Evolutionary conservation across 257 asterid species (phyloP).

Genomic region (Cordia subcordata): DNA sequence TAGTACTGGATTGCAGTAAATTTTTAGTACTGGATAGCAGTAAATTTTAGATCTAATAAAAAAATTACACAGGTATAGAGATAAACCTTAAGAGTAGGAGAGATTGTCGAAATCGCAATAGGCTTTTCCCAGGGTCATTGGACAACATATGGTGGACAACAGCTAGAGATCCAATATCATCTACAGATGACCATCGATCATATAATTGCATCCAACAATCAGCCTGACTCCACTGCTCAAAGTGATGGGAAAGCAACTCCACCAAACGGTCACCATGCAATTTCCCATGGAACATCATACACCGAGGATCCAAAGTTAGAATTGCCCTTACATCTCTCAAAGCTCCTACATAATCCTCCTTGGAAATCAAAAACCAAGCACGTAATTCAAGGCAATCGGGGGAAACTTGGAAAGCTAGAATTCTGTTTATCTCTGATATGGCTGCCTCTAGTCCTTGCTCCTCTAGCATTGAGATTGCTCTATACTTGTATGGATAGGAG

Average conservation of each 20-base stretch:
- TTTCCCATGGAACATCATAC: constrained; percentile 81
- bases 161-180: constrained; percentile 93
- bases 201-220: constrained; percentile 97
- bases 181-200: constrained; percentile 91
- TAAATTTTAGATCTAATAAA: constrained; percentile 4
- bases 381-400: constrained; percentile 95
- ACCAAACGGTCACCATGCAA: neutral
- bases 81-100: constrained; percentile 46
- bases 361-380: constrained; percentile 80
- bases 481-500: constrained; percentile 73
- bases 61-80: neutral
- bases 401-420: constrained; percentile 74
- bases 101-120: constrained; percentile 78
- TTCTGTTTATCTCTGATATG: constrained; percentile 68
- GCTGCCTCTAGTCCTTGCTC: constrained; percentile 57
- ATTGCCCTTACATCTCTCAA: constrained; percentile 77
- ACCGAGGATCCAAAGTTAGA: constrained; percentile 72
- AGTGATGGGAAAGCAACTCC: constrained; percentile 28
- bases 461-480: constrained; percentile 58
- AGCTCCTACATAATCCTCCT: constrained; percentile 77
- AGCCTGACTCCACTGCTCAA: constrained; percentile 75
- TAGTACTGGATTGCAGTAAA: constrained; percentile 3
- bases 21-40: constrained; percentile 14
- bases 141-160: constrained; percentile 93
- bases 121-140: constrained; percentile 86